Evolutionary conservation across 441 rosid species (phyloP).

Genomic region (Erodium trifolium): DNA sequence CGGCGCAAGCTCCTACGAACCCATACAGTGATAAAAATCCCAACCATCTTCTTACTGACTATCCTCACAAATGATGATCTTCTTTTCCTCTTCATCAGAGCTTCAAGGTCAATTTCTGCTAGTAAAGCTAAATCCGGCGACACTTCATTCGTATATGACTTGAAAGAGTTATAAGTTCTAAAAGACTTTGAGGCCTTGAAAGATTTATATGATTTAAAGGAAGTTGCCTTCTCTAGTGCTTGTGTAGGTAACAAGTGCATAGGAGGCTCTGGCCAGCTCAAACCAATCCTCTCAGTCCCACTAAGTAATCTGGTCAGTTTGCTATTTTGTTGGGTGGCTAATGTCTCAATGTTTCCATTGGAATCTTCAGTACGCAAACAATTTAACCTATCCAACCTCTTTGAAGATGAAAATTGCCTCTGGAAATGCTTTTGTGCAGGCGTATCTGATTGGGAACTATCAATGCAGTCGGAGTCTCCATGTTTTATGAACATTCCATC

Average conservation of each 20-base stretch:
- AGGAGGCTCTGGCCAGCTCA: constrained; percentile 88
- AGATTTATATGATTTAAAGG: constrained; percentile 36
- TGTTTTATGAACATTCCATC: constrained; percentile 20
- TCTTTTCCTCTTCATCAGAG: constrained; percentile 55
- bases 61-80: constrained; percentile 63
- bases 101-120: constrained; percentile 58
- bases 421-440: constrained; percentile 34
- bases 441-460: constrained; percentile 23
- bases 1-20: constrained; percentile 74
- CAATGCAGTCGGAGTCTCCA: constrained; percentile 19
- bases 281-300: constrained; percentile 70
- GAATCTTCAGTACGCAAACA: constrained; percentile 41
- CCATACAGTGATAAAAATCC: constrained; percentile 80
- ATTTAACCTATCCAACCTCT: constrained; percentile 53
- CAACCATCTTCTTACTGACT: constrained; percentile 96
- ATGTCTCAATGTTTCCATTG: constrained; percentile 22
- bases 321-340: constrained; percentile 21
- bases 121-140: constrained; percentile 38
- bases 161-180: constrained; percentile 51
- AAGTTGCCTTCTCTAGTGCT: constrained; percentile 50
- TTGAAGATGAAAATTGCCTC: constrained; percentile 51
- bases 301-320: constrained; percentile 55
- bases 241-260: constrained; percentile 53
- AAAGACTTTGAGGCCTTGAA: constrained; percentile 41
- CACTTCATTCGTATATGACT: constrained; percentile 35